Evolutionary conservation across 2,329 filamentous ascomycete genomes (phyloP), one percentile per base, ranked within the genome.

Genomic region (Fulvia fulva): DNA sequence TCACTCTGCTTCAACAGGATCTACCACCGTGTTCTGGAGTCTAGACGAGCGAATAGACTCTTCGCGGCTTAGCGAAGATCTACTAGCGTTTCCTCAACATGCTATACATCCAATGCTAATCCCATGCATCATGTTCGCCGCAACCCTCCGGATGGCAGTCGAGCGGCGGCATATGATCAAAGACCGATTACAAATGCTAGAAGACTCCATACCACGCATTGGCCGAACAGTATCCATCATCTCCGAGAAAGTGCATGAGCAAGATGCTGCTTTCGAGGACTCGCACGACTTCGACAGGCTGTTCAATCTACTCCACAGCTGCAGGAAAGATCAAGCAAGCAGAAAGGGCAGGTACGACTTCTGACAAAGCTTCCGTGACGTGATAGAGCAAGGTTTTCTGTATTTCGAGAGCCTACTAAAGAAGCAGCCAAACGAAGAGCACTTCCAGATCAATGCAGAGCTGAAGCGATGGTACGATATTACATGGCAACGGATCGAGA

Each of bases 51-150:
- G 45, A 1, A 56, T 61, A 14, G 46, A 63, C 22, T 34, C 54
- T 14, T 12, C 11, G 16, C 19, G 16, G 6, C 50, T 63, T 8
- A 23, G 57, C 5, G 50, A 51, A 3, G 59, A 63, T 26, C 34
- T 65, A 2, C 19, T 21, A 1, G 55, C 22, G 14, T 57, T 64
- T 19, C 54, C 52, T 19, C n/a, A 49, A 3, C 53, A 55, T 21
- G 49, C 60, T 7, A 50, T 54, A 4, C 63, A 65, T 30, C 63
- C 63, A 3, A 61, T 65, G 62, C 51, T 65, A 8, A 56, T 65
- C 6, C 63, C 63, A 1, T 61, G 62, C 53, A 65, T 62, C 53
- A 64, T 66, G 62, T 63, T 61, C 34, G 51, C 57, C 8, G 46
- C 52, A 4, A 56, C 44, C 7, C 30, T 65, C 12, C 59, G 52